Evolutionary conservation across 2,329 filamentous ascomycete species (phyloP).

Genomic region (Colletotrichum orchidophilum): DNA sequence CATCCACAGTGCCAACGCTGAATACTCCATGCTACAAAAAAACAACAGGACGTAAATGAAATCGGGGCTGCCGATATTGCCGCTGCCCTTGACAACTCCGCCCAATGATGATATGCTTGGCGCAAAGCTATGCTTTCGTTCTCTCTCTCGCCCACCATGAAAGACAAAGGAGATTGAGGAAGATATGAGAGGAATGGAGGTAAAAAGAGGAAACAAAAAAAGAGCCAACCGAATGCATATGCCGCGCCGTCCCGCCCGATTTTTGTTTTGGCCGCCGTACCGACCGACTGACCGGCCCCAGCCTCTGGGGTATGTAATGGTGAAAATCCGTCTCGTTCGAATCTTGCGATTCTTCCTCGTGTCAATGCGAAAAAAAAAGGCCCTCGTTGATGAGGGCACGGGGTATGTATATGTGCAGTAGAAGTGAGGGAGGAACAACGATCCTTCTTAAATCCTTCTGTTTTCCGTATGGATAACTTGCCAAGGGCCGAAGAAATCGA

Average conservation of each 20-base stretch:
- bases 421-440: not conserved
- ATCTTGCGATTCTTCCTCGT: constrained; percentile 31
- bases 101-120: constrained; percentile 30
- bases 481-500: constrained; percentile 59
- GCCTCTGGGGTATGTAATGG: constrained; percentile 8
- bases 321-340: constrained; percentile 19
- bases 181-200: not conserved
- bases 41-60: not conserved
- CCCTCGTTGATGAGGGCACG: constrained; percentile 7
- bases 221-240: constrained; percentile 19
- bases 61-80: not conserved
- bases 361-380: constrained; percentile 21
- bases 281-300: not conserved
- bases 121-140: not conserved
- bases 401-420: constrained; percentile 26
- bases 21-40: not conserved
- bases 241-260: constrained; percentile 19
- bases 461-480: constrained; percentile 61
- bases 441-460: constrained; percentile 48
- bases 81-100: constrained; percentile 18
- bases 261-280: constrained; percentile 27
- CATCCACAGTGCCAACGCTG: constrained; percentile 10
- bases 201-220: not conserved
- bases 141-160: not conserved
- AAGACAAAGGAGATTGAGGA: not conserved